These are phyloP conservation scores for Panaeolus cyanescens DNA, from an alignment of 768 basidiomycete genomes.

Conservation along the genomic window DNA sequence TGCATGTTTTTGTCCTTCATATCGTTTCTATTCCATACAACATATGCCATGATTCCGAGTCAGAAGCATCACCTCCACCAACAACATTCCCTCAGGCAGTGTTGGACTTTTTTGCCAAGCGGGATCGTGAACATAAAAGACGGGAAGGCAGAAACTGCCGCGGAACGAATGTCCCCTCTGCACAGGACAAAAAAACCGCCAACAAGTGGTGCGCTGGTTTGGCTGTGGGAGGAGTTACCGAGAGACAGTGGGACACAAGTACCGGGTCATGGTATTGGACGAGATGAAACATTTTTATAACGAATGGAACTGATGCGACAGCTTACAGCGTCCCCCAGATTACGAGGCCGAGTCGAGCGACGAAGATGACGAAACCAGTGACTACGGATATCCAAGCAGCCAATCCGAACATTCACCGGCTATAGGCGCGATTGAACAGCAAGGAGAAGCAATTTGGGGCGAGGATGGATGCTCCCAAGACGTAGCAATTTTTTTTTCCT, in stretches of 20 bases:
- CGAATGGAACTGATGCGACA: constrained; percentile 12
- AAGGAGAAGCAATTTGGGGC: too few species aligned
- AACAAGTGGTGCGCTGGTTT: constrained; percentile 4
- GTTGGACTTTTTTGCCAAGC: neutral
- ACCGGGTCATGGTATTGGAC: constrained; percentile 1
- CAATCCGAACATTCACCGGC: too few species aligned
- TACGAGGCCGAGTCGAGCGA: neutral
- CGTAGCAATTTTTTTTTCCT: too few species aligned
- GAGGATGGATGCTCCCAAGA: too few species aligned
- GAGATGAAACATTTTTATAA: constrained; percentile 1
- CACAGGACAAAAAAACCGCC: constrained; percentile 5
- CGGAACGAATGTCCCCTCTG: neutral
- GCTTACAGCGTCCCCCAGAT: neutral
- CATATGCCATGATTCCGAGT: neutral
- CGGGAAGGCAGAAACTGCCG: neutral
- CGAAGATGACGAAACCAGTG: neutral
- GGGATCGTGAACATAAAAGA: neutral
- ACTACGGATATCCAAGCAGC: neutral
- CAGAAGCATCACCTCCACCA: neutral
- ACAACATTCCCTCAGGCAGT: neutral
- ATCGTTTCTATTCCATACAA: too few species aligned
- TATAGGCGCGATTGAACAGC: too few species aligned
- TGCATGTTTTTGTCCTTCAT: too few species aligned
- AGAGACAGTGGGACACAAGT: neutral
- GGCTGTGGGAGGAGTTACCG: constrained; percentile 6